Evolutionary conservation across 768 basidiomycete species (phyloP), one percentile per base, ranked within the genome.

Genomic region (Boletus rubescentipes): DNA sequence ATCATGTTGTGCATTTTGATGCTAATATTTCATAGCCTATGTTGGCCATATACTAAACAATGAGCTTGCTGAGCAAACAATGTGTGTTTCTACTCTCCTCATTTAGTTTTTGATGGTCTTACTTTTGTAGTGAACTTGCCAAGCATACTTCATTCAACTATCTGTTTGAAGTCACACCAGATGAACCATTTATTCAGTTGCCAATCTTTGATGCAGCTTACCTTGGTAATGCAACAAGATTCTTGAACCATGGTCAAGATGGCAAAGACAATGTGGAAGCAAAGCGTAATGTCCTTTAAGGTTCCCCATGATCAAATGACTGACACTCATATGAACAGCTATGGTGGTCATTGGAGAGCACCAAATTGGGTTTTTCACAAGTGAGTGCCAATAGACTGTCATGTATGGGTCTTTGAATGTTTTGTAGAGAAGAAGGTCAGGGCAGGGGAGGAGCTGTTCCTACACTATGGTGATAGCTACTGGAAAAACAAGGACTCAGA

Each of bases 211-310:
- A 82, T 66, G 75, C 79, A 20, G 72, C 70, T n/a, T 51, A 59
- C 10, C 52, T 74, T 11, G 78, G 79, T 0, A 79, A 82, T 62
- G 65, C 72, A 39, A 77, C 73, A 0, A 67, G 79, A 31, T 81
- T 73, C 49, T 55, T 81, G 2, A 81, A 81, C 56, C 75, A 77
- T 48, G 41, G 23, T 1, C 2, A 9, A 2, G 21, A 20, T 15
- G 41, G 45, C 5, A 16, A 41, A 14, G 61, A 38, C 4, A 62
- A 66, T 46, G 62, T 67, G n/a, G 47, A 42, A 9, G 70, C 72
- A 50, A 52, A 0, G 2, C 9, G 75, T 76, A 51, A n/a, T 57
- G 68, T 64, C 3, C 23, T 40, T 12, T 7, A 1, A 18, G 30
- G 7, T 51, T 15, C 18, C 4, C 15, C 18, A 18, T 40, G 8